Conservation (phyloP, 2,329 filamentous ascomycete genomes). For the Periconia sp. region DNA sequence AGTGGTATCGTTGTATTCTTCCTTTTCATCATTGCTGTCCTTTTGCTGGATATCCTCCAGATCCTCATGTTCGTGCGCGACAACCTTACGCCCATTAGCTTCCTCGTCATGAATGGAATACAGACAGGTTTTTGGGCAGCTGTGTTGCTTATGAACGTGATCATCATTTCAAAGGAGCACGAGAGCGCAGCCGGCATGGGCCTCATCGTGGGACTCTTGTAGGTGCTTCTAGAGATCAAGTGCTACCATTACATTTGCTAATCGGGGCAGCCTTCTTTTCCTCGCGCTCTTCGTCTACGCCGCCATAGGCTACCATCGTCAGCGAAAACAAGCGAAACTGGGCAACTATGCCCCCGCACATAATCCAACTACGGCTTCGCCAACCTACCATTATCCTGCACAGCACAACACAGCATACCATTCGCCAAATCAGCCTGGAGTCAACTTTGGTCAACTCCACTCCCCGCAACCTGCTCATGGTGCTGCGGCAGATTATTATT, state of each 20-base stretch:
- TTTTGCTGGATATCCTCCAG: conserved; percentile 42
- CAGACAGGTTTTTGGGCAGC: conserved; percentile 44
- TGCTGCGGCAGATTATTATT: conserved; percentile 26
- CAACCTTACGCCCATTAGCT: conserved; percentile 36
- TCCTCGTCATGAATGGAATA: conserved; percentile 44
- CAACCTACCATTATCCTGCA: conserved; percentile 15
- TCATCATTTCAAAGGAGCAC: conserved; percentile 23
- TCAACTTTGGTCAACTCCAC: conserved; percentile 22
- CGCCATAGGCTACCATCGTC: conserved; percentile 40
- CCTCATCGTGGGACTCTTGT: conserved; percentile 45
- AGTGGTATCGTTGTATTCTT: conserved; percentile 41
- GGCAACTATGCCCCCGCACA: conserved; percentile 41
- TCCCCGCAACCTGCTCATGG: conserved; percentile 25
- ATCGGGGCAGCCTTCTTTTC: conserved; percentile 37
- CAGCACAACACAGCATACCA: conserved; percentile 34
- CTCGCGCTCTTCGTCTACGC: conserved; percentile 50
- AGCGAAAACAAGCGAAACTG: conserved; percentile 41
- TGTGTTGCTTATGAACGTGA: conserved; percentile 39
- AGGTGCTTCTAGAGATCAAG: conserved; percentile 17
- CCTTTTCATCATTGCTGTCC: conserved; percentile 37
- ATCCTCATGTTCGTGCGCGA: conserved; percentile 43
- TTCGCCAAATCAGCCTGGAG: conserved; percentile 20
- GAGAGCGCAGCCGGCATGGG: conserved; percentile 29
- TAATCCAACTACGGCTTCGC: conserved; percentile 31
- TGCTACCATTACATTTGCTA: conserved; percentile 4